These are phyloP conservation scores for Opeltia flavorubescens DNA, from an alignment of 495 filamentous ascomycete genomes.

Conservation along the genomic window DNA sequence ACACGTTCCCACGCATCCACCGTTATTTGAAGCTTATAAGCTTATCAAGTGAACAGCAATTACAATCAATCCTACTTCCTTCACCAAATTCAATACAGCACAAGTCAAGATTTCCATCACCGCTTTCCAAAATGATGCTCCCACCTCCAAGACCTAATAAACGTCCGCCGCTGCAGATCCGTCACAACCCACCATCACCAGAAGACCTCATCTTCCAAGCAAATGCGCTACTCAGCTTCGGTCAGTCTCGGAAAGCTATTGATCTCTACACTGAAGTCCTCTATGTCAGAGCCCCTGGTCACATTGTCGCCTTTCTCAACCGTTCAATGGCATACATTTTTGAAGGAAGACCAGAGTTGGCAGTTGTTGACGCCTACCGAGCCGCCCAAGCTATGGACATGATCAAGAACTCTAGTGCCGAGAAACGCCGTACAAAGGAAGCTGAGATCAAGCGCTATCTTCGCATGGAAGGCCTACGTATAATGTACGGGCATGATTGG, in stretches of 20 bases:
- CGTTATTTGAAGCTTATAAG: no score
- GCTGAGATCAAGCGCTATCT: conserved; percentile 1
- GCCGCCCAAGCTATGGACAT: conserved; percentile 6
- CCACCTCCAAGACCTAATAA: no score
- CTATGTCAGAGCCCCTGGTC: conserved; percentile 10
- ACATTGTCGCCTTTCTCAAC: conserved; percentile 21
- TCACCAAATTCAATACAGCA: no score
- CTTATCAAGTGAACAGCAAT: no score
- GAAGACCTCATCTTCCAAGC: conserved; percentile 6
- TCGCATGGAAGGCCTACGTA: background rate
- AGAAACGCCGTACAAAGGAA: background rate
- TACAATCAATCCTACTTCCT: no score
- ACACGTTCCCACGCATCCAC: no score
- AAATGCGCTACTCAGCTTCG: conserved; percentile 5
- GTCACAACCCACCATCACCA: background rate
- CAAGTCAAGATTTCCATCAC: no score
- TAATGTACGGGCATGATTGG: background rate
- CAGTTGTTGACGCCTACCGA: conserved; percentile 18
- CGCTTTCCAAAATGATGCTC: no score
- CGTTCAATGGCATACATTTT: conserved; percentile 19
- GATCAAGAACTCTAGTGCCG: background rate
- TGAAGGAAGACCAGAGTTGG: conserved; percentile 15
- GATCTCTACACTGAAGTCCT: conserved; percentile 16
- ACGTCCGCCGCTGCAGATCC: no score
- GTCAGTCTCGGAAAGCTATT: conserved; percentile 7